phyloP scores from a whole-genome alignment of 164 flowering plant genomes.

The Tetracentron sinense region DNA sequence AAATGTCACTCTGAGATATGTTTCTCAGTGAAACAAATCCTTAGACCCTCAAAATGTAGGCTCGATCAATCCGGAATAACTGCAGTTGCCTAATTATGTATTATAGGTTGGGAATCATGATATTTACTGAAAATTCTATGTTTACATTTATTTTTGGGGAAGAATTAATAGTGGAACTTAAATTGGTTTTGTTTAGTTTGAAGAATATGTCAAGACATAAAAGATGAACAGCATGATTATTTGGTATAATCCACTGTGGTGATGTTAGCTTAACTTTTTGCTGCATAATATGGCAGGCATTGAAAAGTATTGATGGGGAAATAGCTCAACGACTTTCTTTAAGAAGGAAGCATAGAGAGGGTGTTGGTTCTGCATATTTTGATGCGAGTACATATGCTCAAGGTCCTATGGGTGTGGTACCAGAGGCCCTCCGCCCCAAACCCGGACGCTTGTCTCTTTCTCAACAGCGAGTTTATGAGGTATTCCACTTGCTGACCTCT shows the following conservation, averaged over 20 bases:
- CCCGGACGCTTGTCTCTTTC: slow-evolving; percentile 60
- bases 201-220: not conserved
- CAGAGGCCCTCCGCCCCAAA: slow-evolving; percentile 68
- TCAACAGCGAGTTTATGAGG: slow-evolving; percentile 84
- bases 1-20: not conserved
- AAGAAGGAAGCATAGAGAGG: slow-evolving; percentile 69
- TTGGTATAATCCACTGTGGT: not conserved
- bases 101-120: not conserved
- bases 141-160: not conserved
- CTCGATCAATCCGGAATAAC: too few species aligned
- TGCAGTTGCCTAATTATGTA: not conserved
- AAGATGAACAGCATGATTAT: too few species aligned
- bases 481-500: slow-evolving; percentile 8
- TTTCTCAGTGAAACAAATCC: too few species aligned
- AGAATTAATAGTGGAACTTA: not conserved
- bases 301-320: slow-evolving; percentile 85
- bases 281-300: slow-evolving; percentile 45
- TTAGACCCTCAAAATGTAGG: too few species aligned
- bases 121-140: too few species aligned
- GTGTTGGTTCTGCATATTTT: slow-evolving; percentile 42
- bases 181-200: too few species aligned
- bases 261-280: not conserved
- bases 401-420: slow-evolving; percentile 49
- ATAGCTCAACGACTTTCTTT: slow-evolving; percentile 65
- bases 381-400: slow-evolving; percentile 51